phyloP scores from a whole-genome alignment of 768 basidiomycete species.

The Macrocybe gigantea region DNA sequence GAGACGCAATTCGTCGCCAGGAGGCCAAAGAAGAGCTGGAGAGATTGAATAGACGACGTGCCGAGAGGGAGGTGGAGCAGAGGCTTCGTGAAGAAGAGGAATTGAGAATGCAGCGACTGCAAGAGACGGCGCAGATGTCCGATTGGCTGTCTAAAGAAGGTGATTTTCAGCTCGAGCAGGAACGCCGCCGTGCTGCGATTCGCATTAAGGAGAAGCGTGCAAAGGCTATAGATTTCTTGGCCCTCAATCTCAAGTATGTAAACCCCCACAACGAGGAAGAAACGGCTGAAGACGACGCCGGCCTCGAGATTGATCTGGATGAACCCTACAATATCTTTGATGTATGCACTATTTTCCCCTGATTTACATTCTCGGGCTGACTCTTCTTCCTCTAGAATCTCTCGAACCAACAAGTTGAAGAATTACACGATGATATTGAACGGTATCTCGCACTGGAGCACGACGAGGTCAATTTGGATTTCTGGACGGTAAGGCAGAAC shows the following conservation, averaged over 20 bases:
- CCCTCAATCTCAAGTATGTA: constrained; percentile 92
- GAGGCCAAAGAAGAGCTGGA: constrained; percentile 97
- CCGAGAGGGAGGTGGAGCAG: constrained; percentile 89
- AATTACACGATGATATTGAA: constrained; percentile 92
- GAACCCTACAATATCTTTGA: constrained; percentile 98
- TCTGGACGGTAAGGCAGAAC: constrained; percentile 77
- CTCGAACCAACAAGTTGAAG: constrained; percentile 81
- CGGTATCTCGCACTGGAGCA: constrained; percentile 86
- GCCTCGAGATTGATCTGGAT: constrained; percentile 95
- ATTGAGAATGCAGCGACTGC: constrained; percentile 76
- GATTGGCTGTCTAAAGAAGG: constrained; percentile 98
- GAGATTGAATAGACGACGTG: constrained; percentile 80
- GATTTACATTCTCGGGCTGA: not conserved
- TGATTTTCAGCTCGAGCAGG: constrained; percentile 95
- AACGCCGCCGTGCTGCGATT: constrained; percentile 84
- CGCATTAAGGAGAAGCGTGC: constrained; percentile 94
- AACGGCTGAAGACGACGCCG: constrained; percentile 72
- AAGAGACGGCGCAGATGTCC: constrained; percentile 96
- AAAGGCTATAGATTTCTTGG: constrained; percentile 97
- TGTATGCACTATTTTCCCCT: constrained; percentile 39
- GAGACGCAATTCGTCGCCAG: constrained; percentile 73
- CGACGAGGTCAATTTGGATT: constrained; percentile 82
- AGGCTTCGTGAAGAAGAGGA: constrained; percentile 90
- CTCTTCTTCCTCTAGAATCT: constrained; percentile 55
- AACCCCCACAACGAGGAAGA: constrained; percentile 63